Percentiles rank a stretch among this genome's conserved stretches.
phyloP scores from a whole-genome alignment of 495 filamentous ascomycete species.

The Aspergillus sparsus region DNA sequence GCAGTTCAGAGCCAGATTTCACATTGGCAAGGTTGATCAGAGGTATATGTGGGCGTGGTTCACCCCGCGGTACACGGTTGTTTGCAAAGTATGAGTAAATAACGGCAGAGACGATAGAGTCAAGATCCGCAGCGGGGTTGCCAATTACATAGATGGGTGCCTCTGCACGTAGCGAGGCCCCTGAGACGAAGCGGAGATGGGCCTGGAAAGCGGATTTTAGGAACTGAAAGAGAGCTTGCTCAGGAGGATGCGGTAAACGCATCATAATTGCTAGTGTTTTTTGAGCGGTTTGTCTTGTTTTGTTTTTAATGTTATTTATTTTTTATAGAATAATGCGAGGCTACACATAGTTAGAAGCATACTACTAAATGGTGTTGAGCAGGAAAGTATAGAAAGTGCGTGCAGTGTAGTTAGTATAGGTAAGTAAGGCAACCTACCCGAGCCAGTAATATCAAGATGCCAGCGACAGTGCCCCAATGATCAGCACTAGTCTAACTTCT shows the following conservation, averaged over 20 bases:
- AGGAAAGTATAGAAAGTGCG: too few species aligned
- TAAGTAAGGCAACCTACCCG: too few species aligned
- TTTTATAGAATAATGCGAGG: too few species aligned
- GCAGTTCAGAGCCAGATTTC: slow-evolving; percentile 56
- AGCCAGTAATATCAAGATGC: too few species aligned
- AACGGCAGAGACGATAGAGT: slow-evolving; percentile 86
- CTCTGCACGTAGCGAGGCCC: slow-evolving; percentile 27
- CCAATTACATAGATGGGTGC: slow-evolving; percentile 49
- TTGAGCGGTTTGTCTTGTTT: too few species aligned
- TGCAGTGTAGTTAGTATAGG: too few species aligned
- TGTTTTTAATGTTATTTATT: too few species aligned
- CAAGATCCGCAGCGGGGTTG: slow-evolving; percentile 69
- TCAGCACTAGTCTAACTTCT: too few species aligned
- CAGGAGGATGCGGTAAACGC: not conserved
- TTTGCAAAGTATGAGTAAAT: slow-evolving; percentile 78
- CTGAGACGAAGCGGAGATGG: slow-evolving; percentile 37
- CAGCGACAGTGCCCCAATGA: too few species aligned
- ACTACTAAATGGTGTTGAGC: too few species aligned
- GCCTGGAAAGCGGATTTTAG: slow-evolving; percentile 39
- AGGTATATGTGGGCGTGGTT: slow-evolving; percentile 68
- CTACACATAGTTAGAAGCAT: too few species aligned
- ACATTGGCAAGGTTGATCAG: slow-evolving; percentile 72
- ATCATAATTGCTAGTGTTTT: not conserved
- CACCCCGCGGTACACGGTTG: slow-evolving; percentile 25
- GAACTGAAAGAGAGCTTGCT: slow-evolving; percentile 39